Base-by-base conservation (phyloP, 2,329 filamentous ascomycete species). In the Pseudogymnoascus sp. region DNA sequence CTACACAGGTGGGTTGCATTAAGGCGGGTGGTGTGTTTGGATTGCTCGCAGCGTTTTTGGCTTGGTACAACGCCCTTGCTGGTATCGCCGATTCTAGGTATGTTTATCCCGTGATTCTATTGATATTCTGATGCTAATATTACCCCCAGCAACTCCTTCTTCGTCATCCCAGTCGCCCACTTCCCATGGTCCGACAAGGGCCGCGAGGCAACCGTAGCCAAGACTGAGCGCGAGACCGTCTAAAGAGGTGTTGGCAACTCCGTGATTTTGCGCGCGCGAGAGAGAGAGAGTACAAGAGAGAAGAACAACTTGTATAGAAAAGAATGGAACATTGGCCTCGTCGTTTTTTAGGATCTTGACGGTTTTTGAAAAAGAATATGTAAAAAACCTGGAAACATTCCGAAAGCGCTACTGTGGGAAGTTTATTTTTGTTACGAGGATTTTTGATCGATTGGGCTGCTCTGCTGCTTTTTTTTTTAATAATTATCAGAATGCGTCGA, bases 181-280 rank as follows among this genome's bases (percentile, higher is more conserved):
- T 96, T 97, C 82, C 93, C 93, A 62, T 97, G 93, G 93, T 93
- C 90, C 38, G 88, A 89, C 71, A 89, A 89, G 78, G 89, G 85
- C 62, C 84, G 83, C 66, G 82, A 86, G 75, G 75, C 74, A 65
- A 83, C 87, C 66, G 70, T 71, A 67, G 80, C 67, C 63, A 80
- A 88, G 80, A 77, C 76, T 62, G 78, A 80, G 64, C 71, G 69
- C 25, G 66, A 69, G 28, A 70, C 66, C 2, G 71, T 72, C 59
- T 73, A 71, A 69, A 69, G 46, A 46, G 5, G 14, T 38, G 36
- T 14, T n/a, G 36, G 4, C 53, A 31, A 2, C 36, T 37, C 2
- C 36, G 36, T 38, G 36, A 7, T 38, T 38, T 38, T 38, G 12
- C 5, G 36, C 3, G 36, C 36, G 36, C 1, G 36, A 5, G 38